Conservation (phyloP, 176 grass and related monocot species). For the Aegilops tauschii region DNA sequence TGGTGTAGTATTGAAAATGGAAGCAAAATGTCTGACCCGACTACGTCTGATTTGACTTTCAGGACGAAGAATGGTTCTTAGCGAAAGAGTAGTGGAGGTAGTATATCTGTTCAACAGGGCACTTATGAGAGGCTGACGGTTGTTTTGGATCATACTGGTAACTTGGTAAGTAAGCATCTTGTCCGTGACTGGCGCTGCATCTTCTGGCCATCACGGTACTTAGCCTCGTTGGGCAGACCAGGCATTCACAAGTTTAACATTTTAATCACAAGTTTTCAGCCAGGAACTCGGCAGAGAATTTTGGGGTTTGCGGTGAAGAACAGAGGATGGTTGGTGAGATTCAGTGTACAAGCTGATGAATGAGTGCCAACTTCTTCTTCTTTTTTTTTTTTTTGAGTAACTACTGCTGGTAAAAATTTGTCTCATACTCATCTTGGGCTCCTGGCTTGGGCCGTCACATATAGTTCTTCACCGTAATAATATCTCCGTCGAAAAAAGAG, state of each 20-base stretch:
- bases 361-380: too few species aligned
- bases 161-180: too few species aligned
- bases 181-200: neutral
- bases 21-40: neutral
- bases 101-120: neutral
- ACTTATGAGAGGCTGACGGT: neutral
- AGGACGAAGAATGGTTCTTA: neutral
- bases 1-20: too few species aligned
- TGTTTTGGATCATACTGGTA: neutral
- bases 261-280: neutral
- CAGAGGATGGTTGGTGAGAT: neutral
- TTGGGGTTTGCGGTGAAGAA: neutral
- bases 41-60: neutral
- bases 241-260: neutral
- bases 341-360: too few species aligned
- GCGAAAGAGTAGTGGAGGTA: neutral
- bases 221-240: neutral
- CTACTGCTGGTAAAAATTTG: too few species aligned
- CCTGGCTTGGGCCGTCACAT: too few species aligned
- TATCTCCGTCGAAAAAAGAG: too few species aligned
- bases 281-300: neutral
- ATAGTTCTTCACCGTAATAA: too few species aligned
- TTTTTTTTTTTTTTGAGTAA: too few species aligned
- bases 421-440: too few species aligned
- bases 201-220: neutral